These are phyloP conservation scores for Sechiopsis laciniata DNA, from an alignment of 306 rosid genomes.

Conservation along the genomic window DNA sequence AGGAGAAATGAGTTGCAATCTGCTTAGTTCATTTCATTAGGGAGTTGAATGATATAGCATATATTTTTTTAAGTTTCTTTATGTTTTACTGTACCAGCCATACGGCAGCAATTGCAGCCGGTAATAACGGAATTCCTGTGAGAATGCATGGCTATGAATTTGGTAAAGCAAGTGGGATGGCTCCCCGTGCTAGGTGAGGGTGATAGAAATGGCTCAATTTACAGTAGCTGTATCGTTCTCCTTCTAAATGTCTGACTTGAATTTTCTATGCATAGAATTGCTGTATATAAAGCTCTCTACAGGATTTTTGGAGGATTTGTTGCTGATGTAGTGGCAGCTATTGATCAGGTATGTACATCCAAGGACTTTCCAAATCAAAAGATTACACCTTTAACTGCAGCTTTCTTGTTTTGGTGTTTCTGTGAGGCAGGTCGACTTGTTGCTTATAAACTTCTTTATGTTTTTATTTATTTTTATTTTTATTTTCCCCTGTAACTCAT, in stretches of 20 bases:
- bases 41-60: not conserved
- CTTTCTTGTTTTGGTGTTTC: not conserved
- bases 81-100: constrained; percentile 52
- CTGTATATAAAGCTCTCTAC: constrained; percentile 95
- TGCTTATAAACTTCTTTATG: not conserved
- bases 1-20: constrained; percentile 3
- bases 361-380: not conserved
- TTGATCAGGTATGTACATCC: constrained; percentile 73
- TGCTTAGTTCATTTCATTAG: not conserved
- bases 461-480: no score
- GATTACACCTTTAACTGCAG: not conserved
- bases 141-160: constrained; percentile 92
- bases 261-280: constrained; percentile 60
- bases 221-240: constrained; percentile 25
- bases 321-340: constrained; percentile 98
- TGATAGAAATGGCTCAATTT: constrained; percentile 23
- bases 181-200: constrained; percentile 98
- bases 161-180: constrained; percentile 99
- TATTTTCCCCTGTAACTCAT: not conserved
- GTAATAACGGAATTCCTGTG: constrained; percentile 96
- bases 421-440: not conserved
- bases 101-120: constrained; percentile 98
- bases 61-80: not conserved
- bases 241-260: constrained; percentile 26
- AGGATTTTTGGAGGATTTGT: constrained; percentile 93